Conservation (phyloP, 305 asterid genomes). For the Plantago coronopus region DNA sequence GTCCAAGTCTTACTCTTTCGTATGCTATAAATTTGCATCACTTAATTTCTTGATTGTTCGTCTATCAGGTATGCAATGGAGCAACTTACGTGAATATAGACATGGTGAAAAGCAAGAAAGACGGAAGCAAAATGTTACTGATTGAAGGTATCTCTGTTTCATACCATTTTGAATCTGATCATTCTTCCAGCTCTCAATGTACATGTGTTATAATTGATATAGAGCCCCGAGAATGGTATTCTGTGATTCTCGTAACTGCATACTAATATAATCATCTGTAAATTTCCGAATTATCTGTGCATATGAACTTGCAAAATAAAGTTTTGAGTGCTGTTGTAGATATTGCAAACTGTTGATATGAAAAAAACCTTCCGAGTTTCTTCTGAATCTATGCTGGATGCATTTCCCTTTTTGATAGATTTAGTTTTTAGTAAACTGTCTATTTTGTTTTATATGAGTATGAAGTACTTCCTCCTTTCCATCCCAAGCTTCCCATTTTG, state of each 20-base stretch:
- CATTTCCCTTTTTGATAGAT: not conserved
- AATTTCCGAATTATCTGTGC: constrained; percentile 13
- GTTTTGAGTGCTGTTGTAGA: not conserved
- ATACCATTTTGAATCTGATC: constrained; percentile 1
- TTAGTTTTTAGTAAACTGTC: no score
- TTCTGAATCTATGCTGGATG: not conserved
- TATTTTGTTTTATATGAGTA: no score
- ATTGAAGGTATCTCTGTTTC: constrained; percentile 56
- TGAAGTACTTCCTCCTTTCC: no score
- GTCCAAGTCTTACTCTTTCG: no score
- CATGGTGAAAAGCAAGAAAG: constrained; percentile 68
- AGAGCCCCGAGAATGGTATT: not conserved
- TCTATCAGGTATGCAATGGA: constrained; percentile 61
- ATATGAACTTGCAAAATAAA: not conserved
- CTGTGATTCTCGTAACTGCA: no score
- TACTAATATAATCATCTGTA: not conserved
- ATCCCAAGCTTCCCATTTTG: no score
- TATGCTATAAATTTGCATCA: constrained; percentile 5
- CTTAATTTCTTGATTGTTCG: constrained; percentile 15
- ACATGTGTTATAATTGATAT: not conserved
- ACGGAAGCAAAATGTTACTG: constrained; percentile 77
- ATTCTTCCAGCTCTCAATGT: not conserved
- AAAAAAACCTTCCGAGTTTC: not conserved
- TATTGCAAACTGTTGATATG: not conserved
- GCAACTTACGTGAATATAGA: constrained; percentile 76